Evolutionary conservation across 2,329 filamentous ascomycete species (phyloP), one percentile per base, ranked within the genome.

Genomic region (Fusarium brevicatenulatum): DNA sequence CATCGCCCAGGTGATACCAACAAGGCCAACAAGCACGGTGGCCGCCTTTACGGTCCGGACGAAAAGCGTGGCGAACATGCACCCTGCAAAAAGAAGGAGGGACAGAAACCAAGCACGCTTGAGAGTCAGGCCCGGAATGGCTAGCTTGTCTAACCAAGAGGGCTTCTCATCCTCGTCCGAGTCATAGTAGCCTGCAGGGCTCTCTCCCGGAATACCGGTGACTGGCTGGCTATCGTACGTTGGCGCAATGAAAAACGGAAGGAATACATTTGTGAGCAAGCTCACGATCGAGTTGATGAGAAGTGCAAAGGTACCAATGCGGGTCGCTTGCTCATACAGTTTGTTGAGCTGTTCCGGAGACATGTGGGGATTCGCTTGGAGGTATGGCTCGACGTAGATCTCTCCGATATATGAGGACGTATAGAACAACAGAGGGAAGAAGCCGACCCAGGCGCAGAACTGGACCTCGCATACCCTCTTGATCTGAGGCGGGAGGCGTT

Each of bases 381-480:
- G 91, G 75, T 89, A 93, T 0, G 94, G 94, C 79, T 97, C 92
- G 23, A 94, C 93, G 77, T 97, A 97, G 63, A 98, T 93, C 79
- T 97, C 94, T 70, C 93, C 95, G 75, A 98, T 92, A 81, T 96
- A 98, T 23, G 94, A 97, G 3, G 95, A 97, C 9, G 94, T 94
- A 84, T 98, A 98, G 83, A 97, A 98, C 6, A 98, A 87, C 81
- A 97, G 95, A 2, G 95, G 95, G 78, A 98, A 98, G 90, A 95
- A 98, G 58, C 94, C 95, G 63, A 98, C 91, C 95, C 95, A 98
- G 9, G 94, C 94, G 68, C 91, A 95, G 76, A 95, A 90, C 80
- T 96, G 93, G 0, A 95, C 92, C 72, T 91, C 85, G 79, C 95
- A 98, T 42, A 98, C 94, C 71, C 90, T 91, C 70, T 88, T 88